Percentiles rank a stretch among this genome's conserved stretches.
These are phyloP conservation scores for Lactifluus rugatus DNA, from an alignment of 768 basidiomycete species.

Conservation along the genomic window DNA sequence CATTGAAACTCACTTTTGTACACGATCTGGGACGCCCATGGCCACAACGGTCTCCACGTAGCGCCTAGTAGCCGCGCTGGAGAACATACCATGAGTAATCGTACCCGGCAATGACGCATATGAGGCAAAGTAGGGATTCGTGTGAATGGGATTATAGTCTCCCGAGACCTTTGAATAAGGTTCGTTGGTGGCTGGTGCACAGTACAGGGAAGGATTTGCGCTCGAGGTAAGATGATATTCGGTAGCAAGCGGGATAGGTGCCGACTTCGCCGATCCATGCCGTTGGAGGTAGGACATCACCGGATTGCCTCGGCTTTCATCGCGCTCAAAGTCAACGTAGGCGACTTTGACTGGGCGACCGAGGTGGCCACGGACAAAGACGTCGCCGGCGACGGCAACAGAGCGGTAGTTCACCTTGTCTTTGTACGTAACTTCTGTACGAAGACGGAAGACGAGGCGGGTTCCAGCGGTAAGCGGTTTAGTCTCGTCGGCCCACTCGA, in stretches of 20 bases:
- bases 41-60: slow-evolving; percentile 92
- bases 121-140: slow-evolving; percentile 97
- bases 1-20: slow-evolving; percentile 60
- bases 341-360: slow-evolving; percentile 86
- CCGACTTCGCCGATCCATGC: slow-evolving; percentile 72
- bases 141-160: slow-evolving; percentile 98
- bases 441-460: slow-evolving; percentile 80
- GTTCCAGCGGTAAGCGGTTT: slow-evolving; percentile 72
- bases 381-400: slow-evolving; percentile 73
- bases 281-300: slow-evolving; percentile 89
- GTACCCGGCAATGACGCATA: slow-evolving; percentile 89
- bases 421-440: slow-evolving; percentile 86
- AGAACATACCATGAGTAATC: slow-evolving; percentile 97
- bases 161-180: slow-evolving; percentile 94
- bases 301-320: slow-evolving; percentile 86
- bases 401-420: slow-evolving; percentile 75
- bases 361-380: slow-evolving; percentile 81
- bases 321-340: slow-evolving; percentile 75
- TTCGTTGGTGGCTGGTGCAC: slow-evolving; percentile 84
- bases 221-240: slow-evolving; percentile 77
- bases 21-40: slow-evolving; percentile 85
- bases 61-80: slow-evolving; percentile 86
- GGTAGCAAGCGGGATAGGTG: slow-evolving; percentile 65
- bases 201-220: slow-evolving; percentile 57
- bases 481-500: slow-evolving; percentile 82